Evolutionary conservation across 2,329 filamentous ascomycete genomes (phyloP).

Genomic region (Exserohilum rostratum): DNA sequence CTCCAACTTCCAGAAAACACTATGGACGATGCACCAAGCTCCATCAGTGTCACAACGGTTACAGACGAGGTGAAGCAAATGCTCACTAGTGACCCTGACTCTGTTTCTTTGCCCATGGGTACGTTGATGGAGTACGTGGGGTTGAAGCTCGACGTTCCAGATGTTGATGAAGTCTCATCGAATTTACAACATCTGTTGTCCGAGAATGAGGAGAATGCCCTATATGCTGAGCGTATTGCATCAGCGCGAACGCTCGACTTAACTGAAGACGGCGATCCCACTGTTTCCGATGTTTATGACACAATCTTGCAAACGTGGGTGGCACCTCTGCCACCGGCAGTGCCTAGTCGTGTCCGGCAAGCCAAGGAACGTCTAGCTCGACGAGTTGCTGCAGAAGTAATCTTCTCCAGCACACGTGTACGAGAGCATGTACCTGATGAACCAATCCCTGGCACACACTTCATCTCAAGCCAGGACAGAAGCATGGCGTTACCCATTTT

Average conservation of each 20-base stretch:
- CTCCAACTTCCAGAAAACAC: constrained; percentile 7
- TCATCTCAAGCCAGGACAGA: constrained; percentile 15
- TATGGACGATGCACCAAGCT: neutral
- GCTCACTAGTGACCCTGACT: constrained; percentile 12
- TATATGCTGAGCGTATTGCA: constrained; percentile 24
- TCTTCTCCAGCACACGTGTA: constrained; percentile 43
- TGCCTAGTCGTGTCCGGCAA: constrained; percentile 35
- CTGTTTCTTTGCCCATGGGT: constrained; percentile 14
- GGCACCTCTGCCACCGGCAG: constrained; percentile 32
- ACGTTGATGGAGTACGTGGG: constrained; percentile 34
- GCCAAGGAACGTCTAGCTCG: constrained; percentile 41
- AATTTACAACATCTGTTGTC: constrained; percentile 27
- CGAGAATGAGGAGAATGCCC: neutral
- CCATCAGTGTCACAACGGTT: constrained; percentile 19
- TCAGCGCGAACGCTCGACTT: constrained; percentile 21
- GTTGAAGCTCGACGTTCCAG: constrained; percentile 24
- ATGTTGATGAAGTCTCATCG: constrained; percentile 40
- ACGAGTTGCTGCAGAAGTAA: constrained; percentile 46
- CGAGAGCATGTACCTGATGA: constrained; percentile 8
- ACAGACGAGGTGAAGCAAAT: constrained; percentile 19
- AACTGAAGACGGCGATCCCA: constrained; percentile 10
- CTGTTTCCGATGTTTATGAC: constrained; percentile 39
- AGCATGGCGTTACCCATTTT: constrained; percentile 26
- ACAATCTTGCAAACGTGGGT: constrained; percentile 41
- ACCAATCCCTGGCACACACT: constrained; percentile 7